These are phyloP conservation scores for Sechiopsis laciniata DNA, from an alignment of 306 rosid species.

Conservation along the genomic window DNA sequence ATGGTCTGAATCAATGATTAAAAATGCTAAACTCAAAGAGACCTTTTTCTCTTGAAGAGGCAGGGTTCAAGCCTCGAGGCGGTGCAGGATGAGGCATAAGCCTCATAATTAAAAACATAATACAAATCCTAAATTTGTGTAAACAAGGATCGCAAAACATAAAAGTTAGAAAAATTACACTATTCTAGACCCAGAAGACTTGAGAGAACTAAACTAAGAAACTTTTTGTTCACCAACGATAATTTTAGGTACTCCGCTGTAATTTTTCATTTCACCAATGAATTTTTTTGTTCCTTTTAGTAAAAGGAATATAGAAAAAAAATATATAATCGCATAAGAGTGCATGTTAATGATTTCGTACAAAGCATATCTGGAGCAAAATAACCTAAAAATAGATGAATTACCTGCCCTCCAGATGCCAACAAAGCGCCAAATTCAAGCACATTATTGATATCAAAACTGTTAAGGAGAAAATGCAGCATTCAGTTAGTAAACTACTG, in stretches of 20 bases:
- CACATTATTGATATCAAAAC: constrained; percentile 85
- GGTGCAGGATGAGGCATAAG: no score
- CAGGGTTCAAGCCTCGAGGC: no score
- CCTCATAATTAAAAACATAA: no score
- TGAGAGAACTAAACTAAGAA: no score
- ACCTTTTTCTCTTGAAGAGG: no score
- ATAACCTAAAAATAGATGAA: constrained; percentile 1
- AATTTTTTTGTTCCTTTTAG: not conserved
- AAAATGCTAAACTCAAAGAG: no score
- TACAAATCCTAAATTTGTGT: no score
- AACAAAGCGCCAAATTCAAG: constrained; percentile 87
- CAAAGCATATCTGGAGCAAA: not conserved
- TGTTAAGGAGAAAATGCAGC: constrained; percentile 30
- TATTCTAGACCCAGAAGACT: no score
- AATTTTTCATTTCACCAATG: not conserved
- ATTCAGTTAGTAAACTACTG: not conserved
- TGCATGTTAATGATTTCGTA: not conserved
- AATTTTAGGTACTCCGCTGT: not conserved
- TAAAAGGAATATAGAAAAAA: not conserved
- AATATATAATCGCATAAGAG: not conserved
- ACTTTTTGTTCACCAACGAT: no score
- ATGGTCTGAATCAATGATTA: no score
- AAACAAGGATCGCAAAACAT: no score
- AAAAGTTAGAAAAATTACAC: no score
- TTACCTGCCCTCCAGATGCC: constrained; percentile 98